These are phyloP conservation scores for Cylindrotheca fusiformis DNA, from an alignment of 108 stramenopile species.

Conservation along the genomic window DNA sequence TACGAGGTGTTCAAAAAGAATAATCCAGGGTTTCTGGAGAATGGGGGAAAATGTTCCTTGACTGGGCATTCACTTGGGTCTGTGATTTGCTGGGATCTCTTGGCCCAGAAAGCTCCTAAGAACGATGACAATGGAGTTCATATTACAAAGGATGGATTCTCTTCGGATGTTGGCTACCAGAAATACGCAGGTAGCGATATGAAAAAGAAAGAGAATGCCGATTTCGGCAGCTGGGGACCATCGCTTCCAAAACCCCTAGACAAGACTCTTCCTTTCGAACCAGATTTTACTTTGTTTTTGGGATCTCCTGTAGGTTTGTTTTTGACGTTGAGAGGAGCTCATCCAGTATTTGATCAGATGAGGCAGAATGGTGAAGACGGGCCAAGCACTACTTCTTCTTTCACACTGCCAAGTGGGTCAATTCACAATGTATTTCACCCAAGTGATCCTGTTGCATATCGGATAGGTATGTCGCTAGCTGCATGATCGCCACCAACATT, in stretches of 20 bases:
- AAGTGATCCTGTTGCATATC: conserved; percentile 79
- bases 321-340: conserved; percentile 74
- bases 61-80: conserved; percentile 86
- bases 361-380: conserved; percentile 40
- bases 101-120: conserved; percentile 26
- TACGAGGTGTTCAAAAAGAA: conserved; percentile 53
- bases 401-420: conserved; percentile 57
- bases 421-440: conserved; percentile 83
- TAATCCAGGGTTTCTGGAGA: conserved; percentile 53
- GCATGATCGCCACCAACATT: conserved; percentile 49
- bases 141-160: conserved; percentile 7
- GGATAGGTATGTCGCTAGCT: conserved; percentile 44
- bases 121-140: conserved; percentile 19
- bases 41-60: conserved; percentile 60
- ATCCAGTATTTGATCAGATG: conserved; percentile 77
- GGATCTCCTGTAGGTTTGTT: conserved; percentile 84
- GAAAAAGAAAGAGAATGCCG: conserved; percentile 12
- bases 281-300: conserved; percentile 67
- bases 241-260: conserved; percentile 46
- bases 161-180: conserved; percentile 39
- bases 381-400: conserved; percentile 48
- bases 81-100: conserved; percentile 87
- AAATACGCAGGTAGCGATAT: conserved; percentile 21
- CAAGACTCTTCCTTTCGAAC: conserved; percentile 65
- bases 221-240: conserved; percentile 69